These are phyloP conservation scores for Populus simonii DNA, from an alignment of 345 rosid species.

Conservation along the genomic window DNA sequence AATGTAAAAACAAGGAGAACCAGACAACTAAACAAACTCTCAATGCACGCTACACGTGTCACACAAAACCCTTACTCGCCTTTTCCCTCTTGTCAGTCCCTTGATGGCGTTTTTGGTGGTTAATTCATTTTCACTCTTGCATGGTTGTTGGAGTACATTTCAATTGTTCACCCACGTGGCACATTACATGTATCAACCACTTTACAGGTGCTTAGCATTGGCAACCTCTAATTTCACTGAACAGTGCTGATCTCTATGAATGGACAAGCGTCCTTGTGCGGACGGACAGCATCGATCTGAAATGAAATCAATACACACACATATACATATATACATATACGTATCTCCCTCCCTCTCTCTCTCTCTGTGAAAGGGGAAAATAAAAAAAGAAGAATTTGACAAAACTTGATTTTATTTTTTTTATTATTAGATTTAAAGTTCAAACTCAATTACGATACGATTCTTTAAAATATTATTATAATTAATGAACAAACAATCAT, in stretches of 20 bases:
- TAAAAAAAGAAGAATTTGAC: too few species aligned
- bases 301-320: too few species aligned
- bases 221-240: not conserved
- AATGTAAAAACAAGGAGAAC: not conserved
- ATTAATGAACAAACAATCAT: too few species aligned
- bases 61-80: not conserved
- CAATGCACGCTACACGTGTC: not conserved
- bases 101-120: not conserved
- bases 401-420: too few species aligned
- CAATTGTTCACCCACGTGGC: slow-evolving; percentile 6
- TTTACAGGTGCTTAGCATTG: not conserved
- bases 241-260: not conserved
- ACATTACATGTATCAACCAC: not conserved
- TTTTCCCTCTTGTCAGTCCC: not conserved
- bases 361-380: too few species aligned
- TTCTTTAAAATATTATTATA: too few species aligned
- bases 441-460: too few species aligned
- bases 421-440: too few species aligned
- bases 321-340: too few species aligned
- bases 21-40: not conserved
- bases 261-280: not conserved
- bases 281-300: too few species aligned
- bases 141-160: slow-evolving; percentile 17
- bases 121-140: slow-evolving; percentile 17
- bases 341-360: too few species aligned